Percentiles rank a stretch among this genome's conserved stretches.
Evolutionary conservation across 495 filamentous ascomycete species (phyloP).

Genomic region (Tuber magnatum): DNA sequence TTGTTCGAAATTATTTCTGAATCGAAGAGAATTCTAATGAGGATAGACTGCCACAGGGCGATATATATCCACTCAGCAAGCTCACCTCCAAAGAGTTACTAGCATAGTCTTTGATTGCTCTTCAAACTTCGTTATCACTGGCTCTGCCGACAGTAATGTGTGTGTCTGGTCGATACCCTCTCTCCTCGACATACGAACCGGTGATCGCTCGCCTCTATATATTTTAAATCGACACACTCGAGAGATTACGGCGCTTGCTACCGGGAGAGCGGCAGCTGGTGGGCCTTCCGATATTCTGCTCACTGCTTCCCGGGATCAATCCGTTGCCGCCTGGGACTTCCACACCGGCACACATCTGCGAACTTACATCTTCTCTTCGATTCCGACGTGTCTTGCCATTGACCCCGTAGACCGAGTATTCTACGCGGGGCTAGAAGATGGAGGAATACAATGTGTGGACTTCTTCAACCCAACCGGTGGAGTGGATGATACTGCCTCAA

Average conservation of each 20-base stretch:
- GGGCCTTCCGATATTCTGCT: conserved; percentile 37
- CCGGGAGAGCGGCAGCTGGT: conserved; percentile 38
- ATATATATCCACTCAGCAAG: conserved; percentile 75
- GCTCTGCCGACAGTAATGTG: conserved; percentile 79
- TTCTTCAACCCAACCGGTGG: conserved; percentile 44
- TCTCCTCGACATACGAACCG: conserved; percentile 50
- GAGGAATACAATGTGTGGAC: conserved; percentile 71
- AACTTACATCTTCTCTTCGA: conserved; percentile 68
- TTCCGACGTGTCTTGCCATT: conserved; percentile 63
- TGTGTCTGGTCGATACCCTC: conserved; percentile 78
- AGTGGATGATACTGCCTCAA: conserved; percentile 7
- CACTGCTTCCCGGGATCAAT: conserved; percentile 38
- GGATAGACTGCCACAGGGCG: conserved; percentile 72
- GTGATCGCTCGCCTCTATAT: conserved; percentile 27
- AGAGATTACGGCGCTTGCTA: conserved; percentile 33
- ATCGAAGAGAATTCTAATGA: neutral
- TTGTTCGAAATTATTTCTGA: conserved; percentile 33
- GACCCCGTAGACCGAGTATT: conserved; percentile 79
- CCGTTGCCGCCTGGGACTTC: conserved; percentile 76
- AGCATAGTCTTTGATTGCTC: conserved; percentile 64
- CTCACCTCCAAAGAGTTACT: conserved; percentile 80
- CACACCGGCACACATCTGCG: conserved; percentile 64
- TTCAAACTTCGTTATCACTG: conserved; percentile 73
- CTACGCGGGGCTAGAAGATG: conserved; percentile 76
- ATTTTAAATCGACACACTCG: conserved; percentile 36